Percentiles rank a stretch among this genome's conserved stretches.
Evolutionary conservation across 306 rosid genomes (phyloP).

Genomic region (Prunus padus): DNA sequence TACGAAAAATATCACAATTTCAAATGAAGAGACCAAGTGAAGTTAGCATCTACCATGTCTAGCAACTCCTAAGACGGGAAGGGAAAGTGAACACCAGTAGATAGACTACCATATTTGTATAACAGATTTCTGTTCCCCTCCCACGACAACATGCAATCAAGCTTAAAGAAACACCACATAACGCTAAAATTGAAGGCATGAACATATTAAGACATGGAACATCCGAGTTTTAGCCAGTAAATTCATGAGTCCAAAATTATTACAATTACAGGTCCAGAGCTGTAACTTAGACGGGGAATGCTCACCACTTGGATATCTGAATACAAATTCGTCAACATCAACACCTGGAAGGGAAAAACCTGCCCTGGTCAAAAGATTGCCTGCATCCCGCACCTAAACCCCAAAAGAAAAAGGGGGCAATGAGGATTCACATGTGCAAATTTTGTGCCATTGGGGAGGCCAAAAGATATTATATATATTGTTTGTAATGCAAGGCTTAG

Average conservation of each 20-base stretch:
- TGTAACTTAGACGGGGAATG: neutral
- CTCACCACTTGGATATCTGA: conserved; percentile 88
- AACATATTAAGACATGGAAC: conserved; percentile 8
- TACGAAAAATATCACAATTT: neutral
- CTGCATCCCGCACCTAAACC: conserved; percentile 91
- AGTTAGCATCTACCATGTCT: neutral
- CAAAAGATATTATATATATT: neutral
- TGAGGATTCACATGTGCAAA: neutral
- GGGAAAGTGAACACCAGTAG: neutral
- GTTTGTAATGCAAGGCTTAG: neutral
- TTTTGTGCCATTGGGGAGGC: neutral
- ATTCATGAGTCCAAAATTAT: neutral
- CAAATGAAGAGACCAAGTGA: neutral
- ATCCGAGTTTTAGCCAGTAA: neutral
- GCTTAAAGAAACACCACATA: neutral
- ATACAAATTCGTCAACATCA: conserved; percentile 81
- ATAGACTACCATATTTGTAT: neutral
- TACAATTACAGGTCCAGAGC: neutral
- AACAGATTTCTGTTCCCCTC: neutral
- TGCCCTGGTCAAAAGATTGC: conserved; percentile 95
- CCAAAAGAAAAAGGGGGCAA: neutral
- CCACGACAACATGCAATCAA: neutral
- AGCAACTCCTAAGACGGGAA: neutral
- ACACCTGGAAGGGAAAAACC: conserved; percentile 92
- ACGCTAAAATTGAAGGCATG: neutral